Base-by-base conservation (phyloP, 1,284 basidiomycete genomes). In the Cryptococcus sp. region DNA sequence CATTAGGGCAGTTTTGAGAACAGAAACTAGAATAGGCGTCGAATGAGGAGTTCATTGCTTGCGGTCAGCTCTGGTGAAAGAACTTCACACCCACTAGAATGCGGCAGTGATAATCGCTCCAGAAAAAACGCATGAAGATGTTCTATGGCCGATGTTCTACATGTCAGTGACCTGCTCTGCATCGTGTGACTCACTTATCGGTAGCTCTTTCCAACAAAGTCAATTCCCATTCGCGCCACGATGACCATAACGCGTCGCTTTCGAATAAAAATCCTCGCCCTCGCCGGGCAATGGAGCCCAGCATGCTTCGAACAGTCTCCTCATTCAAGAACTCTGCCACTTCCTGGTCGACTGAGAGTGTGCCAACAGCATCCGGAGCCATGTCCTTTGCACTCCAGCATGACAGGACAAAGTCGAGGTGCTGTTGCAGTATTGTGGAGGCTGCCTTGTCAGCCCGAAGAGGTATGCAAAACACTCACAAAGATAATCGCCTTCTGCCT, bases 21-120 rank as follows among this genome's bases (percentile, higher is more conserved):
- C 91, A 89, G 77, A 94, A 95, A 0, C 87, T 85, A 1, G 93
- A 95, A 74, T 93, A 96, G 2, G 84, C 81, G 68, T 90, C 86
- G 56, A 88, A 87, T 0, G 91, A 93, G 19, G 88, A 84, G 41
- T 91, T 88, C 54, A 87, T 83, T 11, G 69, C 80, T 76, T 25
- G 60, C 2, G 10, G 27, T 53, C 31, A 61, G 61, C 54, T 55
- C 20, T 47, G 11, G n/a, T 11, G 15, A 17, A 7, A 19, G 15
- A 20, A 1, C 4, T 10, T n/a, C 8, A 5, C 17, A 64, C 72
- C 61, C 53, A 72, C 72, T 66, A 3, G 73, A 50, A 54, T 81
- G 81, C 5, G 80, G 78, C 0, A 66, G 67, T 7, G 64, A 57
- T 15, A 81, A 64, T 3, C 81, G 74, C 10, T 75, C 67, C 16